Conservation (phyloP, 192 early-diverging fungal genomes). For the Backusella sp. region DNA sequence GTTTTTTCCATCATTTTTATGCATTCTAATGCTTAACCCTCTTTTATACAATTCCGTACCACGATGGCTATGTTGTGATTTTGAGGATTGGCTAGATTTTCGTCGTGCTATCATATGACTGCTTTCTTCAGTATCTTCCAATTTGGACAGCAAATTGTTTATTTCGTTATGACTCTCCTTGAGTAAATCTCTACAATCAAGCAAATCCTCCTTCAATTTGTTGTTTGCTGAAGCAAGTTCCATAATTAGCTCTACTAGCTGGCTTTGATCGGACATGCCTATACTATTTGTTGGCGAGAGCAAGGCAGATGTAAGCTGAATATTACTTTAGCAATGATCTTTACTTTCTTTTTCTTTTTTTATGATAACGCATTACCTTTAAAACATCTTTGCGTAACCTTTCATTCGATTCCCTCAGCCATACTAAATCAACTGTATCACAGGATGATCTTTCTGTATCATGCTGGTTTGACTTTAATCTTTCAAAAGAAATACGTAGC, state of each 20-base stretch:
- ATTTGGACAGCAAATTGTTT: neutral
- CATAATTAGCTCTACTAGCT: slow-evolving; percentile 52
- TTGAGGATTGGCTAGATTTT: neutral
- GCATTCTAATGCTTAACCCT: neutral
- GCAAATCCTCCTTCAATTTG: slow-evolving; percentile 43
- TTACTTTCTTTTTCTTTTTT: neutral
- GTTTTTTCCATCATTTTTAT: neutral
- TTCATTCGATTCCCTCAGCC: slow-evolving; percentile 32
- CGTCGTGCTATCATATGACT: slow-evolving; percentile 6
- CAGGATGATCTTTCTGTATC: slow-evolving; percentile 11
- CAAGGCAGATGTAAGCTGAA: slow-evolving; percentile 11
- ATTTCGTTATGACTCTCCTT: slow-evolving; percentile 39
- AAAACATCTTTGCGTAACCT: slow-evolving; percentile 30
- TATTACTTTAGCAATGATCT: slow-evolving; percentile 11
- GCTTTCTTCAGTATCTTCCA: neutral
- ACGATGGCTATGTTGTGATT: neutral
- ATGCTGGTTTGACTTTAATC: slow-evolving; percentile 32
- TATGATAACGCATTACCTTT: slow-evolving; percentile 20
- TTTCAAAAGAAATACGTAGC: slow-evolving; percentile 28
- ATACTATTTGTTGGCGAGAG: neutral
- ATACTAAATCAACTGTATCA: slow-evolving; percentile 14
- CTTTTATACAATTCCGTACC: slow-evolving; percentile 1
- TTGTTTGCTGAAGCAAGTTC: slow-evolving; percentile 55
- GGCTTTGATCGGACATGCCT: slow-evolving; percentile 20
- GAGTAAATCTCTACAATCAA: slow-evolving; percentile 48